phyloP scores from a whole-genome alignment of 306 rosid species.

The Sicyos edulis region DNA sequence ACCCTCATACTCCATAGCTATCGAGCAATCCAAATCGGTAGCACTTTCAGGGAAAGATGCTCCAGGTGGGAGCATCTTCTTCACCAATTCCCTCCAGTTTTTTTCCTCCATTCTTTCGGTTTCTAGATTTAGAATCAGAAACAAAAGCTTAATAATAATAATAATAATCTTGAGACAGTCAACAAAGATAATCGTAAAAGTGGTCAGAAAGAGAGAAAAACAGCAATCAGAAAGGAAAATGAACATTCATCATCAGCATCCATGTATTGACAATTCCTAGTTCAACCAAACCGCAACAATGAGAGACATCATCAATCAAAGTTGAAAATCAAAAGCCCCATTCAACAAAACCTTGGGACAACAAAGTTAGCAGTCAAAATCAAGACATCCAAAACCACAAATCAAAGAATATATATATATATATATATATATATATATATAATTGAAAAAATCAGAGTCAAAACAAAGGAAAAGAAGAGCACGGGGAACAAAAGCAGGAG shows the following conservation, averaged over 20 bases:
- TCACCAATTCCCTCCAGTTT: constrained; percentile 72
- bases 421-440: too few relatives aligned
- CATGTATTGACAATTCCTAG: neutral
- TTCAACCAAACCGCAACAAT: constrained; percentile 6
- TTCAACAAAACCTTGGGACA: too few relatives aligned
- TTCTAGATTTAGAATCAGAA: constrained; percentile 4
- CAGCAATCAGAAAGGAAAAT: too few relatives aligned
- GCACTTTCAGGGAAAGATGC: constrained; percentile 74
- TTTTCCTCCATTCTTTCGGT: constrained; percentile 65
- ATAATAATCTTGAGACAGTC: neutral
- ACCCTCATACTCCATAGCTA: constrained; percentile 77
- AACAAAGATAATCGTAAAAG: too few relatives aligned
- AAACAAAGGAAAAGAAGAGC: constrained; percentile 21
- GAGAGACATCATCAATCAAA: too few relatives aligned
- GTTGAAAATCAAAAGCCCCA: too few relatives aligned
- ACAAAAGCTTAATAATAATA: neutral
- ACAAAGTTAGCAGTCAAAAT: too few relatives aligned
- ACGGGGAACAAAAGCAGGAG: constrained; percentile 23
- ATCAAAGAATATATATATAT: too few relatives aligned
- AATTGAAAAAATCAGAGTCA: constrained; percentile 45
- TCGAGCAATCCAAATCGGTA: constrained; percentile 71
- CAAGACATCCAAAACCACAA: constrained; percentile 23
- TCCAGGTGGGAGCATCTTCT: constrained; percentile 89
- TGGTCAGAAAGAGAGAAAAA: too few relatives aligned
- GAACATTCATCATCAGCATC: too few relatives aligned